Evolutionary conservation across 2,329 filamentous ascomycete species (phyloP), one percentile per base, ranked within the genome.

Genomic region (Akanthomyces dipterigenus): DNA sequence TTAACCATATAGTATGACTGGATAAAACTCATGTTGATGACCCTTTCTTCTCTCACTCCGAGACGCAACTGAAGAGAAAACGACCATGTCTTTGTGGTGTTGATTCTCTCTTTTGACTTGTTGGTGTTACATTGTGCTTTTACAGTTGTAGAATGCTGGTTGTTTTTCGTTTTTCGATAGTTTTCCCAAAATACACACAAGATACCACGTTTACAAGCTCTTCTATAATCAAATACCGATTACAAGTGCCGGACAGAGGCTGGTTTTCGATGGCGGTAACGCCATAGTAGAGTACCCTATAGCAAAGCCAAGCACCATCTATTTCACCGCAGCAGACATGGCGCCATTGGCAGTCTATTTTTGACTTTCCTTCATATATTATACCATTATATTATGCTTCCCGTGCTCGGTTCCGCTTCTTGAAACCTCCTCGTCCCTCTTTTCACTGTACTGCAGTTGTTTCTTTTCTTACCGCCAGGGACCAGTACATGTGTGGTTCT

Each of bases 131-230:
- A 9, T 46, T 43, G 38, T 22, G 46, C 20, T 28, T 43, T 55
- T 54, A n/a, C 50, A 1, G 11, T 14, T 53, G 31, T 54, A 54
- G 50, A 54, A 42, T 14, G 22, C 34, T 40, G n/a, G 31, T 34
- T 9, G 31, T 38, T 51, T 36, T 18, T 36, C 7, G 43, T 31
- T 31, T 55, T 36, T 36, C 22, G 1, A 58, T 28, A 49, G 31
- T 49, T 49, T 49, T 49, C 31, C 26, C 26, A 49, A 49, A 40
- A 58, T 38, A 58, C 42, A 36, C 28, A 36, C 40, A 58, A 3
- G 55, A 58, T 58, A 58, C 55, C 55, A 58, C 55, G 55, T 49
- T 55, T 55, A 8, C 11, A 55, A 43, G 5, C 14, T 16, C 36
- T 38, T 16, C 11, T 9, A 34, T 38, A 16, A 16, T 3, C 3